Conservation (phyloP, 202 grass and related monocot species). For the Eragrostis tef region DNA sequence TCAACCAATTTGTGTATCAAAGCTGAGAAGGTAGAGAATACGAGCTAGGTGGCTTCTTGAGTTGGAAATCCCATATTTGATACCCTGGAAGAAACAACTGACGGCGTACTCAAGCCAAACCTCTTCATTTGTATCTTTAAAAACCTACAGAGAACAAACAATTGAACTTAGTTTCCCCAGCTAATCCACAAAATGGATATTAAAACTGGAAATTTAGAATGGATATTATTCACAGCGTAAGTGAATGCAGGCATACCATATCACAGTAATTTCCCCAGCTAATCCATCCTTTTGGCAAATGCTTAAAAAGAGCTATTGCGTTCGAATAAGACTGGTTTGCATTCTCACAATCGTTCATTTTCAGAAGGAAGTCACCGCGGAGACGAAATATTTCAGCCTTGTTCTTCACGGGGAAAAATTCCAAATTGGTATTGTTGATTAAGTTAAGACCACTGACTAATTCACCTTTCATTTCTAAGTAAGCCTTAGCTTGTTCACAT, state of each 20-base stretch:
- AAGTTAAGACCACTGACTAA: conserved; percentile 88
- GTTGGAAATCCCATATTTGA: conserved; percentile 96
- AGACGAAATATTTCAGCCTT: conserved; percentile 98
- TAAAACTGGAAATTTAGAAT: conserved; percentile 13
- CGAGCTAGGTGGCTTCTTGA: conserved; percentile 92
- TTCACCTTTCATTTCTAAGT: conserved; percentile 97
- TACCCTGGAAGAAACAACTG: conserved; percentile 96
- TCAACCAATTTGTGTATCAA: conserved; percentile 97
- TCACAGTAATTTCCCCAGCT: conserved; percentile 99
- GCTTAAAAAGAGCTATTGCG: conserved; percentile 88
- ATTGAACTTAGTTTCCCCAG: conserved; percentile 21
- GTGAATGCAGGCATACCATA: conserved; percentile 66
- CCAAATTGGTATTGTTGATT: conserved; percentile 92
- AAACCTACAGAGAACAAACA: conserved; percentile 63
- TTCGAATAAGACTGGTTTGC: conserved; percentile 82
- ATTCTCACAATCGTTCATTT: conserved; percentile 80
- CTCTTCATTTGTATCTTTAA: conserved; percentile 90
- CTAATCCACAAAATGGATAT: too few relatives aligned
- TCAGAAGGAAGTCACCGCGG: conserved; percentile 86
- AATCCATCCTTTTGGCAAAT: conserved; percentile 98
- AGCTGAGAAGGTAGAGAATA: conserved; percentile 96
- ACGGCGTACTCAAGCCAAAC: conserved; percentile 90
- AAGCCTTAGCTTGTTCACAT: conserved; percentile 97
- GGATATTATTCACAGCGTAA: conserved; percentile 24
- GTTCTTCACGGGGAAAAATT: conserved; percentile 96